These are phyloP conservation scores for Gymnopilus dilepis DNA, from an alignment of 768 basidiomycete species.

Conservation along the genomic window DNA sequence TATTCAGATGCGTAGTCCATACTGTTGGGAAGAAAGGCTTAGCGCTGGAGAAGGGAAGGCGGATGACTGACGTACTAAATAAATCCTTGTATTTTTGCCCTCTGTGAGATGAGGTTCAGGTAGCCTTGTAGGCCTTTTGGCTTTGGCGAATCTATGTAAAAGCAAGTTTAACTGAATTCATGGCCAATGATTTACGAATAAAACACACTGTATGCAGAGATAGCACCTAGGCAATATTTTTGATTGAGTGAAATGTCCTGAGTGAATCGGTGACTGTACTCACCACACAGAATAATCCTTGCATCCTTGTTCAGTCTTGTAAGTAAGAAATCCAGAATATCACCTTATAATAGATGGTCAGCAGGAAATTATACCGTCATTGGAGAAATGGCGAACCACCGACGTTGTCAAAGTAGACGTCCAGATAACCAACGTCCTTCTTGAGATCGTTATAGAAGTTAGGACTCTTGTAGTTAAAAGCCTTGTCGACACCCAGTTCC, in stretches of 20 bases:
- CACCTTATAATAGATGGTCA: constrained; percentile 43
- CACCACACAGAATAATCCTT: constrained; percentile 82
- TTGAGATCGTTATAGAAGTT: constrained; percentile 78
- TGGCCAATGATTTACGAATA: background rate
- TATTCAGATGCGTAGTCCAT: constrained; percentile 76
- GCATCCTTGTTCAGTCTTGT: constrained; percentile 78
- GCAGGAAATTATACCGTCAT: background rate
- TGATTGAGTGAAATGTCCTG: background rate
- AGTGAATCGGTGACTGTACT: constrained; percentile 23
- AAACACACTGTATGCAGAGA: constrained; percentile 78
- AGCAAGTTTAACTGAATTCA: background rate
- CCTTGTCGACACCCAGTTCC: constrained; percentile 82
- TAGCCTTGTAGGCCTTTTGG: constrained; percentile 75
- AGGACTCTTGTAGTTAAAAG: constrained; percentile 86
- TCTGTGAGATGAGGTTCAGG: constrained; percentile 70
- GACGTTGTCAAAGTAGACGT: constrained; percentile 87
- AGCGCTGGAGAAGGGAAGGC: background rate
- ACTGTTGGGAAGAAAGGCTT: constrained; percentile 39
- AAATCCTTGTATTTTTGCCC: constrained; percentile 86
- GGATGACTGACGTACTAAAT: constrained; percentile 57
- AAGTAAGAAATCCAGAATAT: constrained; percentile 81
- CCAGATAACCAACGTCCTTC: constrained; percentile 71
- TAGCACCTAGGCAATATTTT: constrained; percentile 61
- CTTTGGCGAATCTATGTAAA: constrained; percentile 51
- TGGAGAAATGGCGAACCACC: constrained; percentile 48